These are phyloP conservation scores for Phialocephala sp. DNA, from an alignment of 2,329 filamentous ascomycete species.

Conservation along the genomic window DNA sequence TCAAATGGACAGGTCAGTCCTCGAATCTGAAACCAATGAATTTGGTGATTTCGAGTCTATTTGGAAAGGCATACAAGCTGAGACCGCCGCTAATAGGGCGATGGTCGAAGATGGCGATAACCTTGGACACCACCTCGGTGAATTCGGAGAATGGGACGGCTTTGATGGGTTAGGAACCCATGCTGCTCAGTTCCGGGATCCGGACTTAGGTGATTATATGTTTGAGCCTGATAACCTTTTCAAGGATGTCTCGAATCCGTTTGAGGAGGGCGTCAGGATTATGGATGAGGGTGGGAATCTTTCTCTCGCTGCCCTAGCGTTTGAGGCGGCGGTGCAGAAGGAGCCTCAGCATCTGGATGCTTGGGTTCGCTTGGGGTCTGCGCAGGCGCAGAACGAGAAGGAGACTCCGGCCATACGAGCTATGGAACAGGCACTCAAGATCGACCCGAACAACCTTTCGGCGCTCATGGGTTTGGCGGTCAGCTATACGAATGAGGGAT, in stretches of 20 bases:
- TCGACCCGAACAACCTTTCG: constrained; percentile 84
- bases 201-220: constrained; percentile 85
- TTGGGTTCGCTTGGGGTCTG: constrained; percentile 89
- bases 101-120: constrained; percentile 64
- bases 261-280: constrained; percentile 90
- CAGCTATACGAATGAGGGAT: constrained; percentile 98
- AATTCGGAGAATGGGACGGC: constrained; percentile 79
- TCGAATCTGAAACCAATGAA: constrained; percentile 74
- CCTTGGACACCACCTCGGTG: constrained; percentile 69
- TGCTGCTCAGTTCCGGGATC: constrained; percentile 68
- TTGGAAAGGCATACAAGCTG: constrained; percentile 82
- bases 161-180: constrained; percentile 75
- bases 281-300: constrained; percentile 94
- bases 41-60: constrained; percentile 90
- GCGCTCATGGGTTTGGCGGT: constrained; percentile 96
- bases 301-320: constrained; percentile 89
- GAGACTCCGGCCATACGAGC: constrained; percentile 95
- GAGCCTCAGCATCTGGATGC: constrained; percentile 86
- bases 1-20: constrained; percentile 81
- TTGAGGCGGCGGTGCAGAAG: constrained; percentile 94
- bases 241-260: constrained; percentile 79
- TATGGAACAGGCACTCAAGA: constrained; percentile 85
- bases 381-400: constrained; percentile 98
- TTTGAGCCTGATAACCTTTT: constrained; percentile 97
- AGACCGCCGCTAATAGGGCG: constrained; percentile 71